A percentile compares a stretch with the other conserved stretches of the same genome.
These are phyloP conservation scores for Hamigera avellanea DNA, from an alignment of 495 filamentous ascomycete species.

Conservation along the genomic window DNA sequence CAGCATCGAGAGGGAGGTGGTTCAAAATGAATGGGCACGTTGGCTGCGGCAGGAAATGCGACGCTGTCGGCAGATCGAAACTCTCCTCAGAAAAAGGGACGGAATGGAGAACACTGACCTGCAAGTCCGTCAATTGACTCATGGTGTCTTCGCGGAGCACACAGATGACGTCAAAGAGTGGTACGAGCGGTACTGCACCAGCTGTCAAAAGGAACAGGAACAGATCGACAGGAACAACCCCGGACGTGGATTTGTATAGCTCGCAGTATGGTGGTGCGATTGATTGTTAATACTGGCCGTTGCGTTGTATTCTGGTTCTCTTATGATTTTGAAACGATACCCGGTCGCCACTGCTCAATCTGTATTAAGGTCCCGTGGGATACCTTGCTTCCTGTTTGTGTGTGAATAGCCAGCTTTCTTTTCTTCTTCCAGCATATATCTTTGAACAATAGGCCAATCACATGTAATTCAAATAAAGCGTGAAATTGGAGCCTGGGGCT, in stretches of 20 bases:
- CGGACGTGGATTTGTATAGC: not conserved
- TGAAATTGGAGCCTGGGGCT: too few relatives aligned
- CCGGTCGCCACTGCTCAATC: conserved; percentile 8
- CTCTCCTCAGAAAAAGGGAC: conserved; percentile 29
- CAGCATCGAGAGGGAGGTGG: conserved; percentile 70
- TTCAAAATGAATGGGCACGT: conserved; percentile 80
- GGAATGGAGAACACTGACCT: conserved; percentile 13
- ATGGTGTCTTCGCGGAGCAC: conserved; percentile 25
- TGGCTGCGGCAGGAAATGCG: conserved; percentile 67
- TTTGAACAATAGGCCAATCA: too few relatives aligned
- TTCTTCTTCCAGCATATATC: too few relatives aligned
- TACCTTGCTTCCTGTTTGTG: too few relatives aligned
- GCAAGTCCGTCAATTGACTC: conserved; percentile 12
- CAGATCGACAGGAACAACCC: conserved; percentile 10
- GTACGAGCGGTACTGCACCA: conserved; percentile 64
- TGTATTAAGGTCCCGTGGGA: too few relatives aligned
- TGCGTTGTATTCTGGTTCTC: not conserved
- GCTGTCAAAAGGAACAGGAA: conserved; percentile 52
- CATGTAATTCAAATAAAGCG: too few relatives aligned
- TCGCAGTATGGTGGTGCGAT: too few relatives aligned
- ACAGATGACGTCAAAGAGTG: conserved; percentile 44
- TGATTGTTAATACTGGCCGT: conserved; percentile 1
- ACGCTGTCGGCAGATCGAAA: conserved; percentile 53
- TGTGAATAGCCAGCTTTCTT: too few relatives aligned
- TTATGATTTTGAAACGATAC: conserved; percentile 18